Conservation (phyloP, 768 basidiomycete genomes). For the Botryobasidium botryosum region DNA sequence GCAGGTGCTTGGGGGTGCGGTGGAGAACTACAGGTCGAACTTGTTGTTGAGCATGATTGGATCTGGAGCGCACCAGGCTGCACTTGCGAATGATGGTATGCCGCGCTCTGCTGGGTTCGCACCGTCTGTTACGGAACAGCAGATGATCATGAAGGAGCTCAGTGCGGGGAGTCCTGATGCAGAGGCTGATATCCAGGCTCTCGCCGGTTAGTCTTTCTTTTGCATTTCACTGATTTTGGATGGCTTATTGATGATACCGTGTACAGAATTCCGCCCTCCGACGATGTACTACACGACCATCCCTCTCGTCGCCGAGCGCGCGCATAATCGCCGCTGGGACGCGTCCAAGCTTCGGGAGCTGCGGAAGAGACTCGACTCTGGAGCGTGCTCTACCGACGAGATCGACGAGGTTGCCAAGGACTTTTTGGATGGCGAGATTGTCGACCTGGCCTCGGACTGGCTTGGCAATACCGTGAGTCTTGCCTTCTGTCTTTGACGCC, state of each 20-base stretch:
- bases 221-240: neutral
- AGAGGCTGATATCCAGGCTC: constrained; percentile 68
- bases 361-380: constrained; percentile 86
- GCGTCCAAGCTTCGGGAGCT: constrained; percentile 86
- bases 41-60: constrained; percentile 78
- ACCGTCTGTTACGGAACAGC: constrained; percentile 76
- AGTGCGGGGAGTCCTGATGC: constrained; percentile 59
- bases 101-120: constrained; percentile 47
- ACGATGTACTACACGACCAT: constrained; percentile 96
- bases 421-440: constrained; percentile 85
- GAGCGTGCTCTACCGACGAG: constrained; percentile 65
- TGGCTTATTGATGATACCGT: constrained; percentile 1
- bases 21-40: constrained; percentile 93
- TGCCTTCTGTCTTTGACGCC: constrained; percentile 2
- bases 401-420: constrained; percentile 82
- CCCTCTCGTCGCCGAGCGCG: constrained; percentile 71
- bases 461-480: constrained; percentile 78
- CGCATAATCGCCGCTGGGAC: constrained; percentile 81
- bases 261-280: constrained; percentile 75
- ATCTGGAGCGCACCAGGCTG: constrained; percentile 47
- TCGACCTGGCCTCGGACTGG: constrained; percentile 93
- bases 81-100: no score
- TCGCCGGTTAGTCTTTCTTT: constrained; percentile 50
- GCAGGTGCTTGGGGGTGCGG: constrained; percentile 75
- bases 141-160: constrained; percentile 92